phyloP scores from a whole-genome alignment of 1,139 yeast species.

The Suhomyces wounanorum region DNA sequence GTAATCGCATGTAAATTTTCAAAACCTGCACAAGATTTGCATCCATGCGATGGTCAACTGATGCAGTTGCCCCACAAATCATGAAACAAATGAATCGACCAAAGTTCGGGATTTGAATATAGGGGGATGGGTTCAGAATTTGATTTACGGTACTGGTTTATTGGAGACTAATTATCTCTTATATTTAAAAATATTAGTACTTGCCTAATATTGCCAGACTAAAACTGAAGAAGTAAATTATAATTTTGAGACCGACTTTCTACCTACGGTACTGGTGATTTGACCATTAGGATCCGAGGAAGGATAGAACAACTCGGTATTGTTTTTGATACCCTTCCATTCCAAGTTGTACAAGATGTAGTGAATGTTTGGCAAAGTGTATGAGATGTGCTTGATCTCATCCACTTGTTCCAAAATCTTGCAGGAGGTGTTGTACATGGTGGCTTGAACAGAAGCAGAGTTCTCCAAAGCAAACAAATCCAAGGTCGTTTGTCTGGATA shows the following conservation, averaged over 20 bases:
- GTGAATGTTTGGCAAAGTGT: constrained; percentile 86
- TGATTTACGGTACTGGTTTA: background rate
- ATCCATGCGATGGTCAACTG: constrained; percentile 4
- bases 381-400: constrained; percentile 63
- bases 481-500: constrained; percentile 69
- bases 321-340: constrained; percentile 83
- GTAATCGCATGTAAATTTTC: constrained; percentile 9
- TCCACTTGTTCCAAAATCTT: constrained; percentile 63
- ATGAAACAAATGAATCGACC: background rate
- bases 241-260: constrained; percentile 49
- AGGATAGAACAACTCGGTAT: constrained; percentile 84
- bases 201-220: background rate
- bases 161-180: background rate
- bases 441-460: constrained; percentile 91
- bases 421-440: constrained; percentile 89
- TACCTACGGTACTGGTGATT: constrained; percentile 81
- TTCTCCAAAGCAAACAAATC: constrained; percentile 80
- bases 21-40: constrained; percentile 10
- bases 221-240: constrained; percentile 21
- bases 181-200: background rate
- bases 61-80: background rate
- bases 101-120: background rate
- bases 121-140: background rate
- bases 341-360: constrained; percentile 75
- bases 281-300: constrained; percentile 91